Evolutionary conservation across 1,284 basidiomycete genomes (phyloP).

Genomic region (Stereum hirsutum): DNA sequence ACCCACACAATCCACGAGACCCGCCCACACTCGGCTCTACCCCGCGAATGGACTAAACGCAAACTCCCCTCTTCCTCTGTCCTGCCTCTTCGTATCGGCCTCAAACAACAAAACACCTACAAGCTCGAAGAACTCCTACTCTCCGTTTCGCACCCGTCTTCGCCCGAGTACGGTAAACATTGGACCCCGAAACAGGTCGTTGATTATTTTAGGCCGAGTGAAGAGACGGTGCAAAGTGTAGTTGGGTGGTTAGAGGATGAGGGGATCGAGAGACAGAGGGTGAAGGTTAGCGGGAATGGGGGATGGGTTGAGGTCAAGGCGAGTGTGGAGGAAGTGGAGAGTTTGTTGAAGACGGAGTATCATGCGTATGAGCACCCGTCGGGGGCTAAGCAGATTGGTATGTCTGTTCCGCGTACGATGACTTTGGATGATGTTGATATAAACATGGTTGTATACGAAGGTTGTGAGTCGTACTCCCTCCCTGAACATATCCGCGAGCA

Average conservation of each 20-base stretch:
- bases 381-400: slow-evolving; percentile 30
- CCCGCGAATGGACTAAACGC: slow-evolving; percentile 14
- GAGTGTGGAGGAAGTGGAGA: slow-evolving; percentile 30
- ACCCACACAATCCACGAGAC: slow-evolving; percentile 20
- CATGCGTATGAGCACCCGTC: slow-evolving; percentile 27
- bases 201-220: slow-evolving; percentile 28
- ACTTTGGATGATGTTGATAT: background rate
- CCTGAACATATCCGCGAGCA: slow-evolving; percentile 28
- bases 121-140: slow-evolving; percentile 25
- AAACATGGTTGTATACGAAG: slow-evolving; percentile 9
- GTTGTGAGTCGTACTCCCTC: slow-evolving; percentile 30
- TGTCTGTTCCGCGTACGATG: too few species aligned
- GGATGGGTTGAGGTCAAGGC: slow-evolving; percentile 33
- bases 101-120: slow-evolving; percentile 27
- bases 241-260: slow-evolving; percentile 26
- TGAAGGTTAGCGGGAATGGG: slow-evolving; percentile 22
- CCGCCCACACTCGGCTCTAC: slow-evolving; percentile 18
- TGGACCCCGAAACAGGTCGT: slow-evolving; percentile 25
- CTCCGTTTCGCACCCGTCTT: slow-evolving; percentile 26
- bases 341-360: slow-evolving; percentile 27
- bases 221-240: slow-evolving; percentile 25
- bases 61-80: slow-evolving; percentile 15
- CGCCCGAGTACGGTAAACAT: slow-evolving; percentile 26
- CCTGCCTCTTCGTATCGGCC: slow-evolving; percentile 23
- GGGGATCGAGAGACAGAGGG: slow-evolving; percentile 23